phyloP scores from a whole-genome alignment of 805 yeast species.

The Jamesozyma hellenica region DNA sequence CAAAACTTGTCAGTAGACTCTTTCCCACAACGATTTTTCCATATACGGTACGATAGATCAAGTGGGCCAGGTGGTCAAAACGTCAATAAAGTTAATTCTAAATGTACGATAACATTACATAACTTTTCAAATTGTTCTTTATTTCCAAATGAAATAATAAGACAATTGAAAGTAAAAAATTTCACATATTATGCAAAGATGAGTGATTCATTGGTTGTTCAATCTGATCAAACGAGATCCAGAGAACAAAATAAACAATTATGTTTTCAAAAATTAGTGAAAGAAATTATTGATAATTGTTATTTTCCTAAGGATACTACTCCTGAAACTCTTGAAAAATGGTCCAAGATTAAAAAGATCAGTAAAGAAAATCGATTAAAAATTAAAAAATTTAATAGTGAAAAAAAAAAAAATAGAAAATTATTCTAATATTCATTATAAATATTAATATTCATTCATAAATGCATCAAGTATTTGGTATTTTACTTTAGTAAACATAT shows the following conservation, averaged over 20 bases:
- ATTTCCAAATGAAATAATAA: constrained; percentile 47
- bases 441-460: too few species aligned
- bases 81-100: constrained; percentile 56
- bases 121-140: constrained; percentile 42
- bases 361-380: constrained; percentile 31
- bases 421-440: too few species aligned
- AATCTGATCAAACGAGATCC: constrained; percentile 49
- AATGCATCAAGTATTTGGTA: too few species aligned
- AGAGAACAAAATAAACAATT: constrained; percentile 46
- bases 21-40: constrained; percentile 16
- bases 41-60: constrained; percentile 35
- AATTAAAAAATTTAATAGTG: constrained; percentile 30
- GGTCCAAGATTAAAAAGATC: constrained; percentile 34
- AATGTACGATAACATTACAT: constrained; percentile 49
- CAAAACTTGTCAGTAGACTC: constrained; percentile 34
- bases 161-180: constrained; percentile 29
- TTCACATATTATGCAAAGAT: constrained; percentile 46
- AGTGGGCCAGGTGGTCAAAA: constrained; percentile 88
- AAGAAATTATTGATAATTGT: constrained; percentile 40
- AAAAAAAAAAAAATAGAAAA: constrained; percentile 28
- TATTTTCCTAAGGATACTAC: constrained; percentile 40
- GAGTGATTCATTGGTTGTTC: constrained; percentile 46
- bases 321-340: constrained; percentile 37
- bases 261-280: constrained; percentile 51
- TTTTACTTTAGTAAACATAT: too few species aligned